These are phyloP conservation scores for Cutaneotrichosporon curvatum DNA, from an alignment of 1,284 basidiomycete species.

Conservation along the genomic window DNA sequence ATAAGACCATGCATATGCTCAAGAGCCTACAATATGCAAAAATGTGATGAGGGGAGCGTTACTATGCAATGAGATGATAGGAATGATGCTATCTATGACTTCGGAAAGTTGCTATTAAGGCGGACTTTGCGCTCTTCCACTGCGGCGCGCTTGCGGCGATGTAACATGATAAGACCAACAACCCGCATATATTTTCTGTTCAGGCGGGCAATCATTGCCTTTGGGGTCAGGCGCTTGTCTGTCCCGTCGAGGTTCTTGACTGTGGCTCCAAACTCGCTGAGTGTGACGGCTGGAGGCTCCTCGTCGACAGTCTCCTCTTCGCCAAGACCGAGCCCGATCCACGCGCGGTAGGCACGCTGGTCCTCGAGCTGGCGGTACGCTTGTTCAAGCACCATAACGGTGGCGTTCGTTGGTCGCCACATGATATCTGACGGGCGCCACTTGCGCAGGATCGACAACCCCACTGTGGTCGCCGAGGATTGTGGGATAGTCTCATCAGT, in stretches of 20 bases:
- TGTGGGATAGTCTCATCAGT: background rate
- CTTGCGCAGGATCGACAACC: constrained; percentile 19
- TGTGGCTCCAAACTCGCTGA: constrained; percentile 22
- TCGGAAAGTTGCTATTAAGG: no score
- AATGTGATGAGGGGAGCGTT: constrained; percentile 9
- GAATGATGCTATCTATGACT: no score
- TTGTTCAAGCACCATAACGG: constrained; percentile 29
- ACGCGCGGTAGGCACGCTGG: constrained; percentile 15
- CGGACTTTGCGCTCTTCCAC: no score
- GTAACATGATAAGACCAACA: constrained; percentile 33
- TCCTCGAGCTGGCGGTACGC: constrained; percentile 34
- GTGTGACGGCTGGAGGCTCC: constrained; percentile 3
- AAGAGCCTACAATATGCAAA: background rate
- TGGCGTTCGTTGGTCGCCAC: constrained; percentile 33
- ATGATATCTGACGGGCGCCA: constrained; percentile 39
- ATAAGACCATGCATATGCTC: constrained; percentile 4
- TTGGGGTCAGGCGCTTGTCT: constrained; percentile 21
- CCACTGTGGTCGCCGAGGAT: background rate
- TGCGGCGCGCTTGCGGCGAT: constrained; percentile 25
- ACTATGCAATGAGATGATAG: constrained; percentile 1
- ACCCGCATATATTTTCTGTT: constrained; percentile 32
- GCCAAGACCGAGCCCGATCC: constrained; percentile 22
- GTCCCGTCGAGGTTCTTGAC: constrained; percentile 25
- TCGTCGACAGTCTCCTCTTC: constrained; percentile 29
- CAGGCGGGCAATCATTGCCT: constrained; percentile 27